phyloP scores from a whole-genome alignment of 441 rosid genomes.

The Biscutella laevigata region DNA sequence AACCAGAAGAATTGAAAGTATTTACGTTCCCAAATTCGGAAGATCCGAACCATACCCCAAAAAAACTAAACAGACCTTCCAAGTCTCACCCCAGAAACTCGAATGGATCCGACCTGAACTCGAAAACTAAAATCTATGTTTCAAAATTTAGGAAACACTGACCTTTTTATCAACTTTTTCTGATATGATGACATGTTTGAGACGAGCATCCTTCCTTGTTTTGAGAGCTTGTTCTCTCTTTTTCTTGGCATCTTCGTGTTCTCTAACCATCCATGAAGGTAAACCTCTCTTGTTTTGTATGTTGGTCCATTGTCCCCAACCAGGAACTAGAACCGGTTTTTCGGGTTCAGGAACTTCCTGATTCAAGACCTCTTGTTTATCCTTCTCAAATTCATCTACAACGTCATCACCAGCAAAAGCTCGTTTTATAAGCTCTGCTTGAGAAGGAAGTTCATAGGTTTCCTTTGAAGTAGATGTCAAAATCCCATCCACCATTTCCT shows the following conservation, averaged over 20 bases:
- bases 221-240: conserved; percentile 60
- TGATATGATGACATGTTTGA: conserved; percentile 68
- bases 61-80: too few species aligned
- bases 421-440: conserved; percentile 69
- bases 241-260: conserved; percentile 59
- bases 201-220: conserved; percentile 74
- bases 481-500: conserved; percentile 72
- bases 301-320: conserved; percentile 94
- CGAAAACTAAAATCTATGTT: too few species aligned
- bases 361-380: conserved; percentile 54
- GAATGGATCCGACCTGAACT: too few species aligned
- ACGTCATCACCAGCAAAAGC: conserved; percentile 97
- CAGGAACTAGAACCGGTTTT: conserved; percentile 66
- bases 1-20: too few species aligned
- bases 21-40: too few species aligned
- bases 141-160: too few species aligned
- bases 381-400: conserved; percentile 63
- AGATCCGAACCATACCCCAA: too few species aligned
- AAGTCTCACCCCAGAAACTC: too few species aligned
- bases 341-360: conserved; percentile 78
- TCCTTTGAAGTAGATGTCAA: conserved; percentile 42
- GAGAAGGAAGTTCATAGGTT: conserved; percentile 72
- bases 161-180: conserved; percentile 87
- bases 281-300: conserved; percentile 65
- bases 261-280: conserved; percentile 72